Percentiles rank a stretch among this genome's conserved stretches.
These are phyloP conservation scores for Arachis stenosperma DNA, from an alignment of 306 rosid genomes.

Conservation along the genomic window DNA sequence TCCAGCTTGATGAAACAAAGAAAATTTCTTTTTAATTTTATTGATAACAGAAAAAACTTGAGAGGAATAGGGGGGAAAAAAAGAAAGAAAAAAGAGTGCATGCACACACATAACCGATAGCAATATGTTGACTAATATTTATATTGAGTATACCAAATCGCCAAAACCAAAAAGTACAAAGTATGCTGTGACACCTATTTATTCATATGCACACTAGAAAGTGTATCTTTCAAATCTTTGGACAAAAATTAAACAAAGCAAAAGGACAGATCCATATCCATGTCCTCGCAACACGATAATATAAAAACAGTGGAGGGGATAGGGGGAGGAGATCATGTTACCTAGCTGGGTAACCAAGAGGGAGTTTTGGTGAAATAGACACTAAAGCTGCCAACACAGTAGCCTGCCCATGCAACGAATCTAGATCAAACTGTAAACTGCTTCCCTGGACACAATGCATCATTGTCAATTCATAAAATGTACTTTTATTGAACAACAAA, in stretches of 20 bases:
- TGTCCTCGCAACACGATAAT: neutral
- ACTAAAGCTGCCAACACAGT: slow-evolving; percentile 90
- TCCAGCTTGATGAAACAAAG: slow-evolving; percentile 11
- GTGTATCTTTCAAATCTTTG: slow-evolving; percentile 11
- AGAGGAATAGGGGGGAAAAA: too few species aligned
- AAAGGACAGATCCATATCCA: slow-evolving; percentile 25
- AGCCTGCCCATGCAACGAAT: slow-evolving; percentile 95
- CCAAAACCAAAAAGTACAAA: slow-evolving; percentile 2
- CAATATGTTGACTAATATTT: neutral
- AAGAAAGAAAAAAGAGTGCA: too few species aligned
- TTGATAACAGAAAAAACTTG: neutral
- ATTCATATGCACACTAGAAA: neutral
- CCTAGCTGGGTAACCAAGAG: slow-evolving; percentile 97
- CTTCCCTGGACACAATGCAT: slow-evolving; percentile 63
- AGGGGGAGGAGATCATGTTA: slow-evolving; percentile 37
- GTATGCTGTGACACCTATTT: neutral
- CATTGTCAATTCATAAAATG: slow-evolving; percentile 34
- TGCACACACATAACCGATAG: neutral
- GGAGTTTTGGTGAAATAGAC: slow-evolving; percentile 85
- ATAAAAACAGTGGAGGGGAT: neutral
- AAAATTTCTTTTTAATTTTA: neutral
- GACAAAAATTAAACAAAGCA: slow-evolving; percentile 33
- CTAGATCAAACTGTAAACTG: slow-evolving; percentile 77
- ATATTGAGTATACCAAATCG: slow-evolving; percentile 19
- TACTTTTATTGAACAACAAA: neutral